Base-by-base conservation (phyloP, 192 early-diverging fungal species). In the Radiomyces spectabilis region DNA sequence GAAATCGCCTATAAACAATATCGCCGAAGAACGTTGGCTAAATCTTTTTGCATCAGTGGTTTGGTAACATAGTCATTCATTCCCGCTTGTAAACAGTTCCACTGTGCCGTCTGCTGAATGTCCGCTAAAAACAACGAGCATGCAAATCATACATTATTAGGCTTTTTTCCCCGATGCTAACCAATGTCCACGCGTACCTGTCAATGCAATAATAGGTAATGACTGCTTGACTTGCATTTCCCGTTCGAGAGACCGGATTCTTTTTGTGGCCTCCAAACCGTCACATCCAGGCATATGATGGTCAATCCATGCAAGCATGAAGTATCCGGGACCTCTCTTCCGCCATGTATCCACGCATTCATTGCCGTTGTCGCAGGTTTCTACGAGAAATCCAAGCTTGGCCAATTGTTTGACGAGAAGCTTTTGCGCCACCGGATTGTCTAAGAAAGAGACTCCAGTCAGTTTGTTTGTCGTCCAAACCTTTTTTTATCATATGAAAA, bases 51-150 rank as follows among this genome's bases (percentile, higher is more conserved):
- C 73, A 72, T 75, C 49, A 75, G 44, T 3, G 73, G 73, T 22
- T 75, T 75, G 4, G 73, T 75, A 5, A 74, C 52, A 50, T 76
- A 73, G 18, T 66, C 65, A 38, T 76, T 64, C 74, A 76, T 76
- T 4, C 74, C 74, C 0, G 71, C 66, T 27, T 76, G 54, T 35
- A 73, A 49, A 12, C 72, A 76, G 5, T 68, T 66, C 30, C 46
- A 64, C 9, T 66, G 71, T 1, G 73, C 73, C 4, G 66, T 69
- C 26, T 56, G 55, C 58, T 72, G 69, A 45, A 75, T 69, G 25
- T 75, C 73, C 0, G 73, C 73, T n/a, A 59, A 2, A 40, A 30
- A 41, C 29, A 41, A 26, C n/a, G n/a, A n/a, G n/a, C n/a, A n/a
- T n/a, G n/a, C n/a, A n/a, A n/a, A n/a, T n/a, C n/a, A 41, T 8